These are phyloP conservation scores for Allium fistulosum DNA, from an alignment of 106 monocot species.

Conservation along the genomic window DNA sequence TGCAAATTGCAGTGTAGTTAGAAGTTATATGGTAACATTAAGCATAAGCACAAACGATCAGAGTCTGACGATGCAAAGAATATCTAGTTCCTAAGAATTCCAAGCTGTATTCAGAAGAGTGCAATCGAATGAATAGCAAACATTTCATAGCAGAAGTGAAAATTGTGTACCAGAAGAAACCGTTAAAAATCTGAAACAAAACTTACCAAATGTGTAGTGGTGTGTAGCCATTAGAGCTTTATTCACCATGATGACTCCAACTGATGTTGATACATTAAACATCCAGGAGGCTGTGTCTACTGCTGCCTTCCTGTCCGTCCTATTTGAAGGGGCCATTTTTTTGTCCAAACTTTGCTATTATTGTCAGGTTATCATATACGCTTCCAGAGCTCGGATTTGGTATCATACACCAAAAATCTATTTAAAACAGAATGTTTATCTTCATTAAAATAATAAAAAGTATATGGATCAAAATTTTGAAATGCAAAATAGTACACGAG, in stretches of 20 bases:
- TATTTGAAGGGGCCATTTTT: constrained; percentile 19
- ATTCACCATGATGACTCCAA: constrained; percentile 71
- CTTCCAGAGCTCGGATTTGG: not conserved
- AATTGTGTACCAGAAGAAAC: too few species aligned
- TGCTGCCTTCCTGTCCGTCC: constrained; percentile 46
- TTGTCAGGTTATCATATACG: not conserved
- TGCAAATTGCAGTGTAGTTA: too few species aligned
- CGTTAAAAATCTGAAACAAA: too few species aligned
- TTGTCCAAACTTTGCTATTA: not conserved
- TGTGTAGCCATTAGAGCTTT: constrained; percentile 64
- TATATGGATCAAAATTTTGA: too few species aligned
- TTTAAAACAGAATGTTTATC: too few species aligned
- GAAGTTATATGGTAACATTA: too few species aligned
- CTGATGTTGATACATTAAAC: constrained; percentile 65
- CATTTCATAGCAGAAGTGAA: not conserved
- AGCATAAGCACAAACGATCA: too few species aligned
- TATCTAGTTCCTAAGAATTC: too few species aligned
- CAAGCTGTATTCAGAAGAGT: not conserved
- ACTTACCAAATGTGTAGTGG: constrained; percentile 53
- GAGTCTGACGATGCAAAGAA: too few species aligned
- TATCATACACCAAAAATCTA: not conserved
- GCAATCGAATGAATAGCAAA: not conserved
- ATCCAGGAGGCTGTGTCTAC: constrained; percentile 47
- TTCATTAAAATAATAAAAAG: too few species aligned
- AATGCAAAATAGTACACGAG: too few species aligned